phyloP scores from a whole-genome alignment of 2,329 filamentous ascomycete genomes.

The Fusarium albidum region DNA sequence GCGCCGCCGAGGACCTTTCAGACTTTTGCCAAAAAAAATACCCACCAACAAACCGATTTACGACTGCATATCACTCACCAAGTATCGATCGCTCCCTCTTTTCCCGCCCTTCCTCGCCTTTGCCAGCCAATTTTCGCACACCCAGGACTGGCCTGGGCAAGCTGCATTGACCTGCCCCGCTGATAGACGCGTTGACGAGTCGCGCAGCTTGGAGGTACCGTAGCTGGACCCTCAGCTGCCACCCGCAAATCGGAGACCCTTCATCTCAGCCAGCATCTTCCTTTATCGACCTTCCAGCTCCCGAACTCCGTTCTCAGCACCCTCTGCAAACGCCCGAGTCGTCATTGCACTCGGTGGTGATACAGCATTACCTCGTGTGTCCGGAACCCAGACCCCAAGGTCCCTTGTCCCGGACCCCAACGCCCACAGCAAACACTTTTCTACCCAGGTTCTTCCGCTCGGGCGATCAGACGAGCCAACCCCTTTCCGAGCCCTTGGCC shows the following conservation, averaged over 20 bases:
- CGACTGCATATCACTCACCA: constrained; percentile 36
- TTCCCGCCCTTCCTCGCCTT: neutral
- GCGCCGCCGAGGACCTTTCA: constrained; percentile 22
- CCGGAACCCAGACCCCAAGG: constrained; percentile 3
- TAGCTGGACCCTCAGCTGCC: constrained; percentile 30
- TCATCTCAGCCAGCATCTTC: constrained; percentile 21
- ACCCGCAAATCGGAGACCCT: constrained; percentile 32
- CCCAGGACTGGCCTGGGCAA: constrained; percentile 11
- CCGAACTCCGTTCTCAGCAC: constrained; percentile 11
- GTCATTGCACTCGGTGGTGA: constrained; percentile 25
- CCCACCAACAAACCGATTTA: constrained; percentile 29
- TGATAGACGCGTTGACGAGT: constrained; percentile 34
- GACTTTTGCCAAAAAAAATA: constrained; percentile 21
- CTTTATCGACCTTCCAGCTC: constrained; percentile 17
- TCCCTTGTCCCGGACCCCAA: constrained; percentile 1
- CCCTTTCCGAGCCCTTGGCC: constrained; percentile 36
- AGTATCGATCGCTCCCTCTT: constrained; percentile 32
- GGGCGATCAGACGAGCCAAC: constrained; percentile 36
- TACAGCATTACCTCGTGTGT: constrained; percentile 11
- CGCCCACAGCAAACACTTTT: constrained; percentile 12
- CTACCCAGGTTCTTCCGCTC: constrained; percentile 24
- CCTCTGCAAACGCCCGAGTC: constrained; percentile 22
- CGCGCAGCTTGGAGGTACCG: constrained; percentile 7
- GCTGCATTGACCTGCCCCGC: constrained; percentile 38
- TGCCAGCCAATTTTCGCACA: neutral